Conservation (phyloP, 2,329 filamentous ascomycete species). For the Fusarium guadeloupense region DNA sequence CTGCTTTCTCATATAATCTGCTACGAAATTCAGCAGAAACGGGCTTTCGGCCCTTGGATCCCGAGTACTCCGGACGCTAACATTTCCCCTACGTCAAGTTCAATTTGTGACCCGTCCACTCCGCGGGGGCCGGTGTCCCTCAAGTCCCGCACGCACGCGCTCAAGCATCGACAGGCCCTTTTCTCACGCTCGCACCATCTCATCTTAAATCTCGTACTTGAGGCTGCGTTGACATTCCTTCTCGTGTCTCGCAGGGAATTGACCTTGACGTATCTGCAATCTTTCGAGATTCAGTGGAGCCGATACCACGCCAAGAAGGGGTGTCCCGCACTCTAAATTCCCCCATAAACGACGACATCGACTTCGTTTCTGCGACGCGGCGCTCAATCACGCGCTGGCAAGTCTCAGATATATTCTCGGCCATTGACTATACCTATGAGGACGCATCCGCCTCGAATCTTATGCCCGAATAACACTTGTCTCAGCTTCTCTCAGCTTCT, state of each 20-base stretch:
- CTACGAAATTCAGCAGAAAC: background rate
- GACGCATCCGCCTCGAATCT: slow-evolving; percentile 26
- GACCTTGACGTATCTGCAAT: slow-evolving; percentile 6
- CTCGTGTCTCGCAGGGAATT: slow-evolving; percentile 7
- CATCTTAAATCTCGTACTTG: slow-evolving; percentile 12
- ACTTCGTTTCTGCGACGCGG: slow-evolving; percentile 26
- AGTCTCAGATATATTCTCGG: slow-evolving; percentile 12
- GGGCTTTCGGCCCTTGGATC: background rate
- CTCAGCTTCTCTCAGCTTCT: slow-evolving; percentile 6
- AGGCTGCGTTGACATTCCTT: background rate
- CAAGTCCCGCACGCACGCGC: slow-evolving; percentile 36
- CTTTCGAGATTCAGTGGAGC: slow-evolving; percentile 27
- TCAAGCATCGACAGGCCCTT: slow-evolving; percentile 15
- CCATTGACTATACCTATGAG: slow-evolving; percentile 40
- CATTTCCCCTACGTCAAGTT: slow-evolving; percentile 21
- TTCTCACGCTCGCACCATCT: slow-evolving; percentile 23
- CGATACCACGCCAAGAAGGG: slow-evolving; percentile 30
- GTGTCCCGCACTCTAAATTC: slow-evolving; percentile 37
- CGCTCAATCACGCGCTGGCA: slow-evolving; percentile 31
- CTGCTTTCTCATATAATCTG: background rate
- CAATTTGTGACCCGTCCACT: slow-evolving; percentile 21
- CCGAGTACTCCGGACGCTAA: slow-evolving; percentile 38
- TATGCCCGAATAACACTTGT: slow-evolving; percentile 24
- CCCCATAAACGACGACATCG: slow-evolving; percentile 35
- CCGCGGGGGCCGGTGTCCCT: slow-evolving; percentile 26